These are phyloP conservation scores for Daldinia bambusicola DNA, from an alignment of 495 filamentous ascomycete genomes.

Conservation along the genomic window DNA sequence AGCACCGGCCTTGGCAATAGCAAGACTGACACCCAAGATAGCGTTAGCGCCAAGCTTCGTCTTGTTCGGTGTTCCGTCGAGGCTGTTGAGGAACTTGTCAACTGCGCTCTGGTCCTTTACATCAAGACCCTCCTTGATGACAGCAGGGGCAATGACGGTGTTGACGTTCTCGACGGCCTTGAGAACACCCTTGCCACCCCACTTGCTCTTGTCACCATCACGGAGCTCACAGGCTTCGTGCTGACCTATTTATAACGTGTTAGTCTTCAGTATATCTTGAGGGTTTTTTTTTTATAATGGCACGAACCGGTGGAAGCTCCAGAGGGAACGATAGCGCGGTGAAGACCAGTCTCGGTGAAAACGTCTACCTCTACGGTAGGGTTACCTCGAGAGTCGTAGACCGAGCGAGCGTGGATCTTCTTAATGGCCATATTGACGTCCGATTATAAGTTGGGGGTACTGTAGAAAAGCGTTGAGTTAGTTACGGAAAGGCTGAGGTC, in stretches of 20 bases:
- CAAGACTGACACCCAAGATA: constrained; percentile 95
- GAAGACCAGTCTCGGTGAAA: constrained; percentile 93
- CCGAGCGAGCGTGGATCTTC: constrained; percentile 97
- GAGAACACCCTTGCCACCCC: constrained; percentile 95
- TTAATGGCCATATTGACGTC: constrained; percentile 84
- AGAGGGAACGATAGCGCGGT: constrained; percentile 98
- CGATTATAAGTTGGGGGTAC: constrained; percentile 20
- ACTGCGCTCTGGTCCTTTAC: constrained; percentile 96
- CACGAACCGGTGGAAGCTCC: constrained; percentile 93
- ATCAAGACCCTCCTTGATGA: constrained; percentile 93
- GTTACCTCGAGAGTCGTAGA: constrained; percentile 99
- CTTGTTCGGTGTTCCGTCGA: constrained; percentile 98
- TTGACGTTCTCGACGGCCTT: constrained; percentile 98
- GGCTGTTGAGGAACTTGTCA: constrained; percentile 93
- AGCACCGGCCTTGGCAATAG: constrained; percentile 96
- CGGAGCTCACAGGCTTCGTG: constrained; percentile 99
- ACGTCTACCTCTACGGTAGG: constrained; percentile 94
- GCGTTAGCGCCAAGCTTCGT: constrained; percentile 97
- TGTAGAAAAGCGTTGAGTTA: constrained; percentile 31
- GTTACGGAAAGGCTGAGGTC: constrained; percentile 15
- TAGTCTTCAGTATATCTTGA: constrained; percentile 31
- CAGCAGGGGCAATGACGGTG: constrained; percentile 84
- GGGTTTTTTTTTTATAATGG: constrained; percentile 12
- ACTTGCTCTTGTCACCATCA: constrained; percentile 97
- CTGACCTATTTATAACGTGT: constrained; percentile 69